These are phyloP conservation scores for Cystofilobasidium ferigula DNA, from an alignment of 768 basidiomycete species.

Conservation along the genomic window DNA sequence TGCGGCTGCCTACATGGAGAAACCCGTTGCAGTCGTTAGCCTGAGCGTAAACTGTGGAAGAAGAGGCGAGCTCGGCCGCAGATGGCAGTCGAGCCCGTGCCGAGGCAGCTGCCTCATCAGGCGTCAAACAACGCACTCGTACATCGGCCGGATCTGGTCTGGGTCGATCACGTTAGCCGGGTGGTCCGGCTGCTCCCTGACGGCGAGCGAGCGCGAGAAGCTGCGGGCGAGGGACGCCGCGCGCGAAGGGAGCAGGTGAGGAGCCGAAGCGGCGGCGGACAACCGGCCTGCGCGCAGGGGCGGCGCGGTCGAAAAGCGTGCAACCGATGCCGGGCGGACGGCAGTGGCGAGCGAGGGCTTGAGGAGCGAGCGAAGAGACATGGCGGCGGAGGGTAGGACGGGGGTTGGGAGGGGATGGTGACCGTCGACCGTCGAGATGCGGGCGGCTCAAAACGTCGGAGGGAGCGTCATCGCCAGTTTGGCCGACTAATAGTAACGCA, in stretches of 20 bases:
- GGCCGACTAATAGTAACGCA: too few species aligned
- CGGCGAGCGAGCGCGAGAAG: background rate
- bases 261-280: background rate
- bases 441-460: too few species aligned
- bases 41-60: too few species aligned
- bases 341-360: background rate
- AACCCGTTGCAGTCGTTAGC: background rate
- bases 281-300: too few species aligned
- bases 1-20: conserved; percentile 20
- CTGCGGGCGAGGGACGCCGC: background rate
- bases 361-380: background rate
- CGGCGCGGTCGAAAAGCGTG: background rate
- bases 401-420: background rate
- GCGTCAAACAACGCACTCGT: conserved; percentile 3
- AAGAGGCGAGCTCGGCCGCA: too few species aligned
- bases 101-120: background rate
- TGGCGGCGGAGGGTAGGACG: background rate
- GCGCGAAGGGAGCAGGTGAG: background rate
- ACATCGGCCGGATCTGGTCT: conserved; percentile 18
- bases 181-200: background rate
- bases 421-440: too few species aligned
- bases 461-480: too few species aligned
- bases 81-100: background rate
- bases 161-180: conserved; percentile 22
- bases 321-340: background rate